Base-by-base conservation (phyloP, 1,139 yeast genomes). In the Blastobotrys persicus region DNA sequence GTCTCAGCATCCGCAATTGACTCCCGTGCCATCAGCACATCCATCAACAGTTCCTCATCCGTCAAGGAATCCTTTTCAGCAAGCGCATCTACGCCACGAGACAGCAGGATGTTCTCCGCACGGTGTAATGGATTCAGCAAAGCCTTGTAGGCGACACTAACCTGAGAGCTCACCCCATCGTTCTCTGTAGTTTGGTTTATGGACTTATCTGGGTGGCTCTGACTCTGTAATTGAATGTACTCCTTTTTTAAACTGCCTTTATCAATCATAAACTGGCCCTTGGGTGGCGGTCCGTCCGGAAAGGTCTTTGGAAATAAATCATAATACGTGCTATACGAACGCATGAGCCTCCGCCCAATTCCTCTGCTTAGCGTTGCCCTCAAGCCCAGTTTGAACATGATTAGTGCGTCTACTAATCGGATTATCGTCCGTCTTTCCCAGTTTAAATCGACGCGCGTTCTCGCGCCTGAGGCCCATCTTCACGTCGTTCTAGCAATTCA, bases 1-100 rank as follows among this genome's bases (percentile, higher is more conserved):
- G 71, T 70, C 7, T 71, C 70, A 1, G 89, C 83, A 62, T 80
- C 79, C 55, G 85, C 88, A 50, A 87, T 72, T 34, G 79, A 75
- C 62, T 88, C 96, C 60, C 88, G 91, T 1, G 88, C 83, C 58
- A 88, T 94, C 67, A 91, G 72, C 31, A 91, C 88, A 43, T 81
- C 78, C 82, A 85, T 79, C 37, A 88, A 67, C 63, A 85, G 71
- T 17, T 72, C 77, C 53, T 85, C 85, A 63, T 87, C 81, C 48
- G 72, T 67, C 31, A 66, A 57, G 7, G 64, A 55, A 39, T 57
- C 66, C 44, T 60, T 62, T 47, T 67, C 73, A 2, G 60, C 61
- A 26, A 63, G 52, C n/a, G 66, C 63, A 40, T 65, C 63, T 18
- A 78, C 66, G 0, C 75, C 76, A 3, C 74, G 67, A 14, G 68